Percentiles rank a stretch among this genome's conserved stretches.
These are phyloP conservation scores for Chrysoporthe deuterocubensis DNA, from an alignment of 2,329 filamentous ascomycete genomes.

Conservation along the genomic window DNA sequence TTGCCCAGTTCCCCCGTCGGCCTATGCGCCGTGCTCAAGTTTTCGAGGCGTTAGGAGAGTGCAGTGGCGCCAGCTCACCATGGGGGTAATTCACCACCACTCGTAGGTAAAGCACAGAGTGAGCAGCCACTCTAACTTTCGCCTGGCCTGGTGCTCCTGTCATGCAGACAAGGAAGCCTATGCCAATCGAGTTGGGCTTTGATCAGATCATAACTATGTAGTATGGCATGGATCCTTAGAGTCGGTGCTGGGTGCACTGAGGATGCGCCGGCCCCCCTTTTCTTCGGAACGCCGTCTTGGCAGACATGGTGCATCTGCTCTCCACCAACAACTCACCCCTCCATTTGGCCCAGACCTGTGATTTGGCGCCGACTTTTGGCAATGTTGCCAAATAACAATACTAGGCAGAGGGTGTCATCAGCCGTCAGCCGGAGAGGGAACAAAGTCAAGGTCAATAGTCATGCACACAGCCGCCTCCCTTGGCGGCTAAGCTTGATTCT, in stretches of 20 bases:
- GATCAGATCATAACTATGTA: background rate
- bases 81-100: background rate
- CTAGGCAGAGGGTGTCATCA: background rate
- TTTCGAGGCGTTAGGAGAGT: background rate
- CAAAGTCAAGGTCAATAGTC: background rate
- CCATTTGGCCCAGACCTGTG: background rate
- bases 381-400: background rate
- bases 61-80: background rate
- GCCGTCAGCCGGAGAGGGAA: background rate
- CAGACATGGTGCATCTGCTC: conserved; percentile 1
- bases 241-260: background rate
- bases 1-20: too few species aligned
- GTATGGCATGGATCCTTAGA: background rate
- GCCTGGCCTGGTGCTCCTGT: background rate
- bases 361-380: background rate
- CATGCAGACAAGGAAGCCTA: background rate
- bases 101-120: background rate
- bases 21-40: background rate
- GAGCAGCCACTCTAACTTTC: too few species aligned
- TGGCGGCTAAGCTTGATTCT: conserved; percentile 4
- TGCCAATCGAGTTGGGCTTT: background rate
- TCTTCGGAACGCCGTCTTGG: background rate
- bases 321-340: conserved; percentile 1
- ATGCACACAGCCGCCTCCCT: conserved; percentile 6
- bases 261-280: background rate